Percentiles rank a stretch among this genome's conserved stretches.
Conservation (phyloP, 2,329 filamentous ascomycete genomes). For the Fusarium nisikadoi region DNA sequence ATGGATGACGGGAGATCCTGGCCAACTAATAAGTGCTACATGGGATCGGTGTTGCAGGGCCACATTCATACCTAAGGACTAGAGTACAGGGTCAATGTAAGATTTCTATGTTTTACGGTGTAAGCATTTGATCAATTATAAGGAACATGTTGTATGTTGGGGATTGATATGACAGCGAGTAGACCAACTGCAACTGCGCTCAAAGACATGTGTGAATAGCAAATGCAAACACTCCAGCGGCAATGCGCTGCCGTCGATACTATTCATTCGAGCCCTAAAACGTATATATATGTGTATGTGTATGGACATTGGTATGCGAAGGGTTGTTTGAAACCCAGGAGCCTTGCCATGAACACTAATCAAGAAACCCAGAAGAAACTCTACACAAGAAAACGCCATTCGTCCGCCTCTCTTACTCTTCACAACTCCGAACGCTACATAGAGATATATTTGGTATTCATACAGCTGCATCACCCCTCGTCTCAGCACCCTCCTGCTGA, state of each 20-base stretch:
- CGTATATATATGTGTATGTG: constrained; percentile 13
- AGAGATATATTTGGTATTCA: constrained; percentile 39
- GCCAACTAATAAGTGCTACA: constrained; percentile 34
- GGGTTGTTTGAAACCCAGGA: neutral
- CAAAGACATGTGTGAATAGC: neutral
- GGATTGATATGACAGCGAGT: neutral
- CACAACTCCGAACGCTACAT: constrained; percentile 25
- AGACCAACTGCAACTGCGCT: neutral
- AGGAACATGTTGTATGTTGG: neutral
- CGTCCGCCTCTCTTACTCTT: constrained; percentile 31
- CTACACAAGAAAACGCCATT: constrained; percentile 35
- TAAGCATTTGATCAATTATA: neutral
- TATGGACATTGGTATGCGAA: neutral
- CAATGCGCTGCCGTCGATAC: neutral
- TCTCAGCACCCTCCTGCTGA: constrained; percentile 34
- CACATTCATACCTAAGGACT: neutral
- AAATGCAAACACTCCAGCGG: neutral
- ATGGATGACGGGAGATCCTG: constrained; percentile 4
- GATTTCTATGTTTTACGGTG: constrained; percentile 7
- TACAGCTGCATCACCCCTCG: constrained; percentile 48
- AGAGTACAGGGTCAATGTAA: constrained; percentile 26
- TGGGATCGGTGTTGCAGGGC: constrained; percentile 5
- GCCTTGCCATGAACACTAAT: constrained; percentile 4
- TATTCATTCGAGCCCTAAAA: constrained; percentile 16
- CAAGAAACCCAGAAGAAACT: constrained; percentile 21